A percentile compares a stretch with the other conserved stretches of the same genome.
Conservation (phyloP, 495 filamentous ascomycete genomes). For the Neurospora sp. region DNA sequence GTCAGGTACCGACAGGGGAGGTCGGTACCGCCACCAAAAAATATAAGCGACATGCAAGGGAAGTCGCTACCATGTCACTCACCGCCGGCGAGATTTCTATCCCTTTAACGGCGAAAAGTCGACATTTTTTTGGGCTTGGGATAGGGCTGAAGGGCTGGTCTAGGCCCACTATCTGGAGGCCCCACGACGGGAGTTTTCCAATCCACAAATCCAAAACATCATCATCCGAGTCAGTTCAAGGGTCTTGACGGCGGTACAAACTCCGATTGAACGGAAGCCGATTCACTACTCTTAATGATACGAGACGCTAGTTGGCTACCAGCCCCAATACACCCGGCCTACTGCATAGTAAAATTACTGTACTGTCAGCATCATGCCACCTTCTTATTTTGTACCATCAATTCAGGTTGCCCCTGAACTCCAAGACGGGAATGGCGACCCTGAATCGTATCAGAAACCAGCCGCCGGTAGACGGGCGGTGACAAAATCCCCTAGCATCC, state of each 20-base stretch:
- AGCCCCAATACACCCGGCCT: neutral
- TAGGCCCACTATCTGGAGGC: neutral
- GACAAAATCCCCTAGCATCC: neutral
- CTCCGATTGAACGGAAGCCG: neutral
- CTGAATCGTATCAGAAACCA: neutral
- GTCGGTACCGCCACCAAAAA: no score
- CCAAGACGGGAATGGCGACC: neutral
- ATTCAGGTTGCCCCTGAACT: neutral
- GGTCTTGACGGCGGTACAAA: neutral
- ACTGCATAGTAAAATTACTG: neutral
- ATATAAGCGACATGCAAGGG: no score
- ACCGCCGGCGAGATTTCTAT: no score
- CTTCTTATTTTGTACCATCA: neutral
- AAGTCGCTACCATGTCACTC: no score
- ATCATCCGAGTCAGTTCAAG: neutral
- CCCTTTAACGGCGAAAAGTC: no score
- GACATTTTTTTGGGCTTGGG: no score
- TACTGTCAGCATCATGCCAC: neutral
- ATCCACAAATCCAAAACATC: neutral
- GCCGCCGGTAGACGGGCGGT: neutral
- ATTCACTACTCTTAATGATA: neutral
- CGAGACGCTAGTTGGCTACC: neutral
- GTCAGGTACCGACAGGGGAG: no score
- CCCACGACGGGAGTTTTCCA: neutral
- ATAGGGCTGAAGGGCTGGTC: neutral